phyloP scores from a whole-genome alignment of 1,139 yeast genomes.

The Casaregolazyma lundiana region DNA sequence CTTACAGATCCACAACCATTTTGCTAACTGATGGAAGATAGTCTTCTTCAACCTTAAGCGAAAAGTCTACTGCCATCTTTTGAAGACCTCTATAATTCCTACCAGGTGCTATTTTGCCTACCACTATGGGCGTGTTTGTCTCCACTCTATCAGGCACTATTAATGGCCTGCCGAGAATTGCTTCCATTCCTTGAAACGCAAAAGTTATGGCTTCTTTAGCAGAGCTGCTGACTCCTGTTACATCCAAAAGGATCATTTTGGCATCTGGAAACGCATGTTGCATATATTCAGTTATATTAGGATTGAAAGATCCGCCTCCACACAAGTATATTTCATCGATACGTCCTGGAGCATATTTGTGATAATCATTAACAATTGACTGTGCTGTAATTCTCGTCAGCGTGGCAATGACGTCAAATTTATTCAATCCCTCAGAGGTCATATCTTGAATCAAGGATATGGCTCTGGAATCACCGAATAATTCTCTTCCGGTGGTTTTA shows the following conservation, averaged over 20 bases:
- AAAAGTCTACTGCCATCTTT: slow-evolving; percentile 14
- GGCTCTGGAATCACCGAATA: slow-evolving; percentile 19
- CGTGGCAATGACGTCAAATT: slow-evolving; percentile 21
- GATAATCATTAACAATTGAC: slow-evolving; percentile 19
- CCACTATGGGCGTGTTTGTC: slow-evolving; percentile 18
- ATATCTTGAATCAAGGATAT: slow-evolving; percentile 16
- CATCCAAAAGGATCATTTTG: slow-evolving; percentile 16
- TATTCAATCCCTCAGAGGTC: slow-evolving; percentile 13
- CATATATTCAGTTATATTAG: slow-evolving; percentile 19
- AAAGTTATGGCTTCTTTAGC: slow-evolving; percentile 22
- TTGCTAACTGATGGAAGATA: too few species aligned
- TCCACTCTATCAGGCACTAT: slow-evolving; percentile 20
- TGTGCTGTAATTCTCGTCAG: slow-evolving; percentile 22
- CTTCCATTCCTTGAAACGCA: slow-evolving; percentile 23
- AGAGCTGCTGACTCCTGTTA: slow-evolving; percentile 17
- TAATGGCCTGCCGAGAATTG: slow-evolving; percentile 20
- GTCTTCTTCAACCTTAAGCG: too few species aligned
- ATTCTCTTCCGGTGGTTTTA: slow-evolving; percentile 22
- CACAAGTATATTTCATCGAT: slow-evolving; percentile 22
- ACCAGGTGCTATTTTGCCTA: slow-evolving; percentile 22
- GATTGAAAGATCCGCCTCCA: slow-evolving; percentile 22
- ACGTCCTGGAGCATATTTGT: slow-evolving; percentile 12
- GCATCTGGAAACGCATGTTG: slow-evolving; percentile 16
- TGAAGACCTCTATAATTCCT: slow-evolving; percentile 19
- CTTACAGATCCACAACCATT: too few species aligned